Base-by-base conservation (phyloP, 164 flowering plant genomes). In the Dillenia turbinata region DNA sequence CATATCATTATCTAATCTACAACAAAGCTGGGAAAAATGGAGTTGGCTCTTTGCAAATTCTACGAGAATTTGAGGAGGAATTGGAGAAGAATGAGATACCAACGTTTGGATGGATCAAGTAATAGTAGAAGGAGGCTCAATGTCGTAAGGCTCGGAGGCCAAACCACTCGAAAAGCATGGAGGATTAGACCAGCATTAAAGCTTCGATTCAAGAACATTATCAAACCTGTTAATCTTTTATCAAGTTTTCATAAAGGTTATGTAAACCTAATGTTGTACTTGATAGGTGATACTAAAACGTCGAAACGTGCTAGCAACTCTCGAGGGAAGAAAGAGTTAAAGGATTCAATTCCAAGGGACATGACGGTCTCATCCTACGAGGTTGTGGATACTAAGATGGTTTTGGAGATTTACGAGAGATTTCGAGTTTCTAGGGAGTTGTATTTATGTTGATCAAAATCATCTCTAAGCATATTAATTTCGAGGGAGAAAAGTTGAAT, bases 31-130 rank as follows among this genome's bases (percentile, higher is more conserved):
- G 22, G 22, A 19, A 19, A 56, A 10, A 56, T 56, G 59, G 47
- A 56, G 0, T 10, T 56, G 16, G 47, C 44, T 56, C 59, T 47
- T 9, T 5, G 22, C 12, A 12, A n/a, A 47, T 45, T 12, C 9
- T 8, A 40, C 44, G 62, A 59, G 9, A 22, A 9, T 11, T 9
- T 59, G 40, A 59, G 16, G 62, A 59, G 62, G 43, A 19, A 22
- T 43, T 59, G 62, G 62, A 59, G 52, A 43, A 59, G 62, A 44
- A 59, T 3, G 44, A 22, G 10, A 24, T 59, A 59, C 43, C 51
- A 59, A 22, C 15, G 52, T 43, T 52, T 59, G 10, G 62, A 47
- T 17, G 62, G 22, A 19, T 19, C 22, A 19, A 19, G 1, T 19
- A 19, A 47, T 48, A 10, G 8, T 16, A 59, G 44, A 12, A 47